Evolutionary conservation across 169 alveolate genomes (phyloP), one percentile per base, ranked within the genome.

Genomic region (Plasmodium gaboni): DNA sequence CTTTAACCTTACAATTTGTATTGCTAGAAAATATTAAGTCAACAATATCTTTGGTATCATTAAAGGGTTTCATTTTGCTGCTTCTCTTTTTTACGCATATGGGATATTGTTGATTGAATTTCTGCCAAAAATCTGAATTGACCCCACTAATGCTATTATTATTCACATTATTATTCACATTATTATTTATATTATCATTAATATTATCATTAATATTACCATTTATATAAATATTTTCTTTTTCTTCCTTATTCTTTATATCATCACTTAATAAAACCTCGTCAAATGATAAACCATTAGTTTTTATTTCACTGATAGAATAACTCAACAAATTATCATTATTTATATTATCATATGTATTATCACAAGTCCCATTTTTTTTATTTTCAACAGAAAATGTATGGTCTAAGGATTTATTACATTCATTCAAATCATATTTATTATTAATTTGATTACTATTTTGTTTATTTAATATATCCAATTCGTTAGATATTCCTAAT

Each of bases 1-100:
- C 24, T 13, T 12, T 15, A 9, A 15, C 9, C 46, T 65, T 65
- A 13, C 15, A 1, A 9, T 70, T 19, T 24, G 80, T 6, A 19
- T 5, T 12, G 13, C 28, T 42, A 17, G 80, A 70, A 70, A 70
- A 70, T 19, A 70, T 70, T 70, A 70, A 22, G 26, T 70, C 80
- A 44, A 70, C 80, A 70, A 70, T 50, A 19, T 70, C 51, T 48
- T 70, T 70, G n/a, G 80, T 70, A 48, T 70, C 80, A 5, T 50
- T 70, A 50, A 70, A 70, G 26, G 53, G 46, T 7, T 9, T 63
- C 44, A 19, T 63, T 10, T 63, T 63, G 9, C 46, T 38, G 15
- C 19, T 3, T 57, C 12, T 2, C 67, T 15, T 57, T 24, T 57
- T 57, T 57, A 57, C 12, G 7, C 24, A 57, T 57, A 57, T 57